These are phyloP conservation scores for Panaeolus cyanescens DNA, from an alignment of 768 basidiomycete genomes.

Conservation along the genomic window DNA sequence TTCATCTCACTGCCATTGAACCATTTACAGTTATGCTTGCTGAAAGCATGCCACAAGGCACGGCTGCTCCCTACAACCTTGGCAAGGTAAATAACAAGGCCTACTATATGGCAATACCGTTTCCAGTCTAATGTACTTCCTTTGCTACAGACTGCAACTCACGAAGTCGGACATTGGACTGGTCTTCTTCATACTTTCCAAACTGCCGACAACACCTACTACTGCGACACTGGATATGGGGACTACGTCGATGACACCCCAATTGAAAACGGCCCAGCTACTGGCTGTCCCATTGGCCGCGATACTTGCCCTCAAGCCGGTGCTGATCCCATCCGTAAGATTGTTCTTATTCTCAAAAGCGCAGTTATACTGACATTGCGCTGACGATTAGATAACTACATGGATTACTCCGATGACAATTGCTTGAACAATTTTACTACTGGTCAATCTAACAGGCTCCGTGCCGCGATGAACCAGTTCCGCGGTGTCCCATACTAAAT, in stretches of 20 bases:
- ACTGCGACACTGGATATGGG: constrained; percentile 20
- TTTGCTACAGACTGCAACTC: constrained; percentile 35
- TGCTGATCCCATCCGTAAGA: constrained; percentile 36
- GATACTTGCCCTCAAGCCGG: constrained; percentile 29
- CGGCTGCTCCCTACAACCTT: constrained; percentile 32
- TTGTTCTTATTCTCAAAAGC: not conserved
- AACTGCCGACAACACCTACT: constrained; percentile 30
- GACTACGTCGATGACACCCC: constrained; percentile 43
- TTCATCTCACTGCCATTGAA: not conserved
- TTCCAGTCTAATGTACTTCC: constrained; percentile 4
- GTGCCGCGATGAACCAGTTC: constrained; percentile 36
- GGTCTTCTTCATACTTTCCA: constrained; percentile 48
- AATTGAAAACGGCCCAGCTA: constrained; percentile 32
- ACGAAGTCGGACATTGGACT: constrained; percentile 51
- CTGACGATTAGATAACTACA: constrained; percentile 34
- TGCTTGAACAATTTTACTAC: constrained; percentile 44
- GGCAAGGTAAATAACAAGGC: not conserved
- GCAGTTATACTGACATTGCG: not conserved
- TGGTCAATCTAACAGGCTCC: constrained; percentile 35
- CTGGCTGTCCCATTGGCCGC: constrained; percentile 26
- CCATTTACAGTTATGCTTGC: constrained; percentile 22
- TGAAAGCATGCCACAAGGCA: constrained; percentile 34
- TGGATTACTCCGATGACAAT: constrained; percentile 45
- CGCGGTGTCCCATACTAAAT: constrained; percentile 15
- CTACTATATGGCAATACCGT: not conserved